A percentile compares a stretch with the other conserved stretches of the same genome.
Evolutionary conservation across 139 green algal genomes (phyloP).

Genomic region (Helicosporidium sp.): DNA sequence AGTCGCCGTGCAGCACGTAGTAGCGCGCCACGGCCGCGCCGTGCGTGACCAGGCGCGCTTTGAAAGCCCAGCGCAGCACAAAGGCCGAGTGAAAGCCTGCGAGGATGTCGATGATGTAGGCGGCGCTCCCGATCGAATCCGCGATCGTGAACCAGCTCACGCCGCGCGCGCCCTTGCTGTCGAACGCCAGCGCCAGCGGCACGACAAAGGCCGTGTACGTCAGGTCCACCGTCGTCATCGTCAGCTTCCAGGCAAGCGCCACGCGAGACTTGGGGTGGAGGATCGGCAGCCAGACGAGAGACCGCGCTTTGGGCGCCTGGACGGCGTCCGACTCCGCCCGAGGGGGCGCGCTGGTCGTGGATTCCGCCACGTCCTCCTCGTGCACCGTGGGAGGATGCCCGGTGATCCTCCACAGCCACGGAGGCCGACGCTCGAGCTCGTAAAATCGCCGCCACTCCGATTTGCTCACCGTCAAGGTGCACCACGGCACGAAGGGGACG

Average conservation of each 20-base stretch:
- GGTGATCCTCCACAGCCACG: neutral
- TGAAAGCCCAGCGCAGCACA: constrained; percentile 3
- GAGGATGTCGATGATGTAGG: constrained; percentile 4
- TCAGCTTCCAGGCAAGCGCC: neutral
- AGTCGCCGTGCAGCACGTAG: constrained; percentile 5
- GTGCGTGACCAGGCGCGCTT: constrained; percentile 1
- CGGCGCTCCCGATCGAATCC: constrained; percentile 2
- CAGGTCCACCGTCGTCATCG: constrained; percentile 7
- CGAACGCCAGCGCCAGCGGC: constrained; percentile 10
- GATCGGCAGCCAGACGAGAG: neutral
- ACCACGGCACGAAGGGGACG: too few species aligned
- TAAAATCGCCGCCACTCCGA: too few species aligned
- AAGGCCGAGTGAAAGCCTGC: constrained; percentile 1
- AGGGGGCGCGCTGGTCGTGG: too few species aligned
- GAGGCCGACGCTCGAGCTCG: neutral
- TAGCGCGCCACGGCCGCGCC: constrained; percentile 1
- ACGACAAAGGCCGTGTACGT: constrained; percentile 18
- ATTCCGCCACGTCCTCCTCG: too few species aligned
- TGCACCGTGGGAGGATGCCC: neutral
- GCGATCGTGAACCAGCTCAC: constrained; percentile 7
- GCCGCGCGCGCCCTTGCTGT: neutral
- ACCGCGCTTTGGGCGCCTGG: neutral
- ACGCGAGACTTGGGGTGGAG: neutral
- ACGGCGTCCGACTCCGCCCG: too few species aligned
- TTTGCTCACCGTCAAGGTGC: too few species aligned